These are phyloP conservation scores for Triadica sebifera DNA, from an alignment of 345 rosid genomes.

Conservation along the genomic window DNA sequence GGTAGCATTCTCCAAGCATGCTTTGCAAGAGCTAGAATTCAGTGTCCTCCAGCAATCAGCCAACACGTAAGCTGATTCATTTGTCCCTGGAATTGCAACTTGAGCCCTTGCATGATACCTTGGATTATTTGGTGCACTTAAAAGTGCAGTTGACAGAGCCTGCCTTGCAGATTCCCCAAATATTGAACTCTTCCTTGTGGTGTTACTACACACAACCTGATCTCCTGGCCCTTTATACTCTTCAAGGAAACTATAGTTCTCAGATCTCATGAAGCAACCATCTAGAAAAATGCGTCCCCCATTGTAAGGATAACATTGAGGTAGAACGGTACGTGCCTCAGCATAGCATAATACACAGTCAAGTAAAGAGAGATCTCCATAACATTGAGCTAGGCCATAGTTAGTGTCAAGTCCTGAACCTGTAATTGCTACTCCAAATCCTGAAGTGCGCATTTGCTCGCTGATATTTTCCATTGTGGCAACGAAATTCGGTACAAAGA, in stretches of 20 bases:
- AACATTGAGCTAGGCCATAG: slow-evolving; percentile 86
- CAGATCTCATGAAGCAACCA: slow-evolving; percentile 92
- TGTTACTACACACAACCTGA: slow-evolving; percentile 58
- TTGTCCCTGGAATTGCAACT: slow-evolving; percentile 36
- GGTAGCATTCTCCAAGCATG: slow-evolving; percentile 73
- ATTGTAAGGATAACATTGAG: slow-evolving; percentile 78
- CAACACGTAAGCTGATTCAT: slow-evolving; percentile 60
- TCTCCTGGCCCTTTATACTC: slow-evolving; percentile 65
- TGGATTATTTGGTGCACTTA: slow-evolving; percentile 39
- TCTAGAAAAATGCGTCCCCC: slow-evolving; percentile 82
- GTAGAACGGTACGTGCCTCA: slow-evolving; percentile 80
- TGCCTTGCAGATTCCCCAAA: slow-evolving; percentile 49
- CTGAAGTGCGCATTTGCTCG: slow-evolving; percentile 49
- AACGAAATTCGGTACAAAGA: slow-evolving; percentile 71
- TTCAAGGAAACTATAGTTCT: slow-evolving; percentile 74
- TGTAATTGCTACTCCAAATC: slow-evolving; percentile 56
- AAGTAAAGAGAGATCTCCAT: slow-evolving; percentile 71
- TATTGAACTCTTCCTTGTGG: slow-evolving; percentile 33
- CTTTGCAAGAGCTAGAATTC: slow-evolving; percentile 55
- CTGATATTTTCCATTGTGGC: slow-evolving; percentile 82
- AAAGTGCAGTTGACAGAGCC: slow-evolving; percentile 46
- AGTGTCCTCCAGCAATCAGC: slow-evolving; percentile 81
- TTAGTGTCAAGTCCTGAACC: slow-evolving; percentile 71
- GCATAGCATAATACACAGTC: slow-evolving; percentile 93
- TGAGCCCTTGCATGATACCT: slow-evolving; percentile 48